A percentile compares a stretch with the other conserved stretches of the same genome.
phyloP scores from a whole-genome alignment of 129 eudicot species.

The Kitagawia praeruptora region DNA sequence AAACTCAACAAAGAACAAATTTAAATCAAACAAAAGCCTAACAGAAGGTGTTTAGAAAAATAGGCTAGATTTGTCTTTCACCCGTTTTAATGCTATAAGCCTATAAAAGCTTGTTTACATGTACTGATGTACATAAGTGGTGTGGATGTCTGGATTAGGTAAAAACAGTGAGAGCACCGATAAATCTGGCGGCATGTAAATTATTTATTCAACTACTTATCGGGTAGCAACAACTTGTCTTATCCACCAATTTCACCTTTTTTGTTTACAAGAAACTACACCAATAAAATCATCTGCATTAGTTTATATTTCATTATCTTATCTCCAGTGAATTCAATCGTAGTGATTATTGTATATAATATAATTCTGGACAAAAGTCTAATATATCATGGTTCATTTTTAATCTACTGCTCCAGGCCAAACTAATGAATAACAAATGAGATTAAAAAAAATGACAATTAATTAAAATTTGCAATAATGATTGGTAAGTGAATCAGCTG shows the following conservation, averaged over 20 bases:
- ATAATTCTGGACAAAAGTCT: too few species aligned
- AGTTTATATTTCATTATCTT: neutral
- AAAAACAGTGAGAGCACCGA: constrained; percentile 1
- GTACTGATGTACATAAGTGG: too few species aligned
- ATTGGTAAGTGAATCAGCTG: neutral
- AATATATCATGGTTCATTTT: too few species aligned
- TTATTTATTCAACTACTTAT: neutral
- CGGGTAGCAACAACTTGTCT: neutral
- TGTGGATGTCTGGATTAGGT: neutral
- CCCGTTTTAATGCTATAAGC: too few species aligned
- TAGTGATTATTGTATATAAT: neutral
- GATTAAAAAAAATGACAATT: neutral
- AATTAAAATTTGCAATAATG: neutral
- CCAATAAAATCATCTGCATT: neutral
- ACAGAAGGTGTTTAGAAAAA: too few species aligned
- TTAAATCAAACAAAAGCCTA: too few species aligned
- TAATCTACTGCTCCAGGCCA: neutral
- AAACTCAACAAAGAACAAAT: too few species aligned
- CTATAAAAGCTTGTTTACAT: neutral
- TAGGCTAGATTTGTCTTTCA: too few species aligned
- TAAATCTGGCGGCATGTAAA: neutral
- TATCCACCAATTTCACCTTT: neutral
- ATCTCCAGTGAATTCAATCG: neutral
- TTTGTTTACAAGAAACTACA: neutral
- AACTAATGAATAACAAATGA: neutral